phyloP scores from a whole-genome alignment of 192 early-diverging fungal species.

The Linnemannia elongata region DNA sequence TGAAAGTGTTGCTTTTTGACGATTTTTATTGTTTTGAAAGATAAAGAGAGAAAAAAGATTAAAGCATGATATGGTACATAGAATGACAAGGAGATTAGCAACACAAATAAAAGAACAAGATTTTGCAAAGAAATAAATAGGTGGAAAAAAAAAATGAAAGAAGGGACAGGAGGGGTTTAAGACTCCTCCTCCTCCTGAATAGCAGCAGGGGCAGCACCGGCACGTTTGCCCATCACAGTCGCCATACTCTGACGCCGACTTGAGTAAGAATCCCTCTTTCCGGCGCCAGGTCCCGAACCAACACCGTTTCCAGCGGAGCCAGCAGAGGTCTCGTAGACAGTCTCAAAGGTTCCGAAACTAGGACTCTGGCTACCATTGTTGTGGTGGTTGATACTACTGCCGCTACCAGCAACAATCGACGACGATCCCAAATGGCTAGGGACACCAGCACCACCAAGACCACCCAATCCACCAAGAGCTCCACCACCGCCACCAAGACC shows the following conservation, averaged over 20 bases:
- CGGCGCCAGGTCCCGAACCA: neutral
- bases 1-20: neutral
- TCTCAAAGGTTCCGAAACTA: slow-evolving; percentile 9
- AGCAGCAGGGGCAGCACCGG: slow-evolving; percentile 43
- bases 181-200: slow-evolving; percentile 58
- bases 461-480: slow-evolving; percentile 29
- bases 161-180: neutral
- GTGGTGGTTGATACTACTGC: neutral
- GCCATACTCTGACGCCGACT: slow-evolving; percentile 54
- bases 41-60: slow-evolving; percentile 1
- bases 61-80: neutral
- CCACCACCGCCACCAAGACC: slow-evolving; percentile 25
- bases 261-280: slow-evolving; percentile 52
- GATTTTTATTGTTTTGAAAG: neutral
- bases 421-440: neutral
- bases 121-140: neutral
- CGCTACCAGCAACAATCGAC: neutral
- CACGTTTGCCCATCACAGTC: slow-evolving; percentile 40
- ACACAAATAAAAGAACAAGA: slow-evolving; percentile 6
- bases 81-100: neutral
- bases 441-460: slow-evolving; percentile 13
- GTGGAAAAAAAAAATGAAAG: neutral
- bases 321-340: neutral
- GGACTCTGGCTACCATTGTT: slow-evolving; percentile 16
- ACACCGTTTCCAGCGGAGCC: neutral